Evolutionary conservation across 2,329 filamentous ascomycete species (phyloP), one percentile per base, ranked within the genome.

Genomic region (Hypoxylon sp.): DNA sequence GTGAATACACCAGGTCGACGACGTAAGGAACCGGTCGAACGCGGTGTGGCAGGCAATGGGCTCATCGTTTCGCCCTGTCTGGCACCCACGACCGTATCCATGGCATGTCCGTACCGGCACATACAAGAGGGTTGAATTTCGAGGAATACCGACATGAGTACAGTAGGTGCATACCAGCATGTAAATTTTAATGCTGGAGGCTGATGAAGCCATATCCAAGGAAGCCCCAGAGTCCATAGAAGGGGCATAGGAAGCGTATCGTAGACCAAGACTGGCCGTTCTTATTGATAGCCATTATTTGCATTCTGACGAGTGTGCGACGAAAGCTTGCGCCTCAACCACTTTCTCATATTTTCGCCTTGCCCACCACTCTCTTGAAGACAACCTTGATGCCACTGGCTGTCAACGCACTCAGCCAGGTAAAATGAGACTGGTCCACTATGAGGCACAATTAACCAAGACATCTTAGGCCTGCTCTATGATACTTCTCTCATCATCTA

Each of bases 1-100:
- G 10, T 29, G 10, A 11, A 29, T 2, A 29, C 72, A 73, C 55
- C 59, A 73, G 7, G 71, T 70, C 6, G 73, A 45, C 11, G 69
- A 65, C 2, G 50, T 59, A 8, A 59, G 27, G 21, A 59, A 59
- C 2, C 46, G 31, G 17, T 37, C 17, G n/a, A 41, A 50, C 26
- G 47, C 46, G 18, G 56, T 35, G 27, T 21, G 26, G n/a, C 56
- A 59, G 7, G 56, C 38, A 38, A 45, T n/a, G 40, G 29, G 40
- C 48, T 52, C 21, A 52, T n/a, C n/a, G n/a, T n/a, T n/a, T n/a
- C 40, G 11, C 38, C 38, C 11, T 27, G 20, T n/a, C n/a, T n/a
- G n/a, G n/a, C n/a, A n/a, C n/a, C n/a, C n/a, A n/a, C n/a, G n/a
- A n/a, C n/a, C n/a, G n/a, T n/a, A n/a, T n/a, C n/a, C n/a, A n/a